Base-by-base conservation (phyloP, 2,329 filamentous ascomycete genomes). In the Arthrocladium fulminans region DNA sequence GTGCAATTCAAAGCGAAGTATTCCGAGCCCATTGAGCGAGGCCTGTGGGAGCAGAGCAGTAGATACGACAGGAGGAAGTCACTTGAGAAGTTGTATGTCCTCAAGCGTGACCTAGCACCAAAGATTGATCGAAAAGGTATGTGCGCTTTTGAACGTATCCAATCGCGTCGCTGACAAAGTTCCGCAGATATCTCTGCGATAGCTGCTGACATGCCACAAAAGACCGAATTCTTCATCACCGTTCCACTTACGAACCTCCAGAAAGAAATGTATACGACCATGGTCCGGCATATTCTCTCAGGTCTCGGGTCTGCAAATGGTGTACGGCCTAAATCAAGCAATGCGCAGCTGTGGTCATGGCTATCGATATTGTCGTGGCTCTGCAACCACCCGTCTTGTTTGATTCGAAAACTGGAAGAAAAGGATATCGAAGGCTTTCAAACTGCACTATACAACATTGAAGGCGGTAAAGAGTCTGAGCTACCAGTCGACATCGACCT, bases 191-290 rank as follows among this genome's bases (percentile, higher is more conserved):
- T 88, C 51, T 74, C 75, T 2, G 79, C 75, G 3, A 69, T 94
- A 37, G 75, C 76, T 52, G 70, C 80, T 10, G 78, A 81, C 32
- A 69, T 95, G 37, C 86, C 85, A 2, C 69, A 72, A 0, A 96
- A 95, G 63, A 77, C 75, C 6, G 89, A 96, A 60, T 95, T 90
- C 60, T 77, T 94, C 24, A 75, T 96, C 46, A 84, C 75, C 2
- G 71, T 95, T 4, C 78, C 83, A 5, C 69, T 92, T 9, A 86
- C 84, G 0, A 58, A 68, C 0, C 41, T 84, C 1, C 89, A 96
- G 63, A 67, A 64, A 37, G 58, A 68, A 2, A 73, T 81, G 0
- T 95, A 95, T 63, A 61, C 67, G 40, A 60, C 68, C 12, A 80
- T 74, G 56, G 67, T 79, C 3, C 52, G 62, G 19, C 65, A 63